Base-by-base conservation (phyloP, 371 early-diverging fungal species). In the Rhizopus sp. region DNA sequence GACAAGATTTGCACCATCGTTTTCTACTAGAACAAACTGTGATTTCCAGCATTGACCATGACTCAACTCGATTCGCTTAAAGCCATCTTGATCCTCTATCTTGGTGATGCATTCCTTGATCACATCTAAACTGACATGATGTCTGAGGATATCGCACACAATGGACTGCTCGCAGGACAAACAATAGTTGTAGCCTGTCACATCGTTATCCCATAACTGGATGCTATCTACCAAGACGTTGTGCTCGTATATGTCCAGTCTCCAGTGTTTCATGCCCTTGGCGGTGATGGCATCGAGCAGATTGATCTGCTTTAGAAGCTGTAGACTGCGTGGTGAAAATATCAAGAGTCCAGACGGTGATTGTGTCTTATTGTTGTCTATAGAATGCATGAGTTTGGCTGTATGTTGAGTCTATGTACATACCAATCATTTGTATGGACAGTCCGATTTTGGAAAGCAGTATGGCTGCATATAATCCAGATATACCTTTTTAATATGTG, bases 371-470 rank as follows among this genome's bases (percentile, higher is more conserved):
- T 13, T 51, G n/a, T n/a, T n/a, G 12, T 47, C 10, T 39, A 46
- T 15, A 33, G 6, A 15, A 37, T 23, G 23, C 8, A 31, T 39
- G 41, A 15, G 40, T 16, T 51, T 33, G 5, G 0, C 40, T 49
- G 10, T 50, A n/a, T 40, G 42, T 39, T 40, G 29, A 10, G 5
- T 56, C 10, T 49, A n/a, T 32, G 7, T 41, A 5, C 37, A 55
- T 65, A 73, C 73, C 77, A 53, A 70, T 69, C 3, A 77, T 70
- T 29, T 71, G 67, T 47, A 70, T 66, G 12, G 65, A 55, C n/a
- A 77, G 48, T 30, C 67, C 66, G 52, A 73, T 69, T 34, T 62
- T 60, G 10, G 70, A 63, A 8, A 77, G 50, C 13, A 69, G 29
- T 29, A 77, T 47, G 12, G 77, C 77, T 8, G 77, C 66, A 50